phyloP scores from a whole-genome alignment of 495 filamentous ascomycete genomes.

The Lineolata rhizophorae region DNA sequence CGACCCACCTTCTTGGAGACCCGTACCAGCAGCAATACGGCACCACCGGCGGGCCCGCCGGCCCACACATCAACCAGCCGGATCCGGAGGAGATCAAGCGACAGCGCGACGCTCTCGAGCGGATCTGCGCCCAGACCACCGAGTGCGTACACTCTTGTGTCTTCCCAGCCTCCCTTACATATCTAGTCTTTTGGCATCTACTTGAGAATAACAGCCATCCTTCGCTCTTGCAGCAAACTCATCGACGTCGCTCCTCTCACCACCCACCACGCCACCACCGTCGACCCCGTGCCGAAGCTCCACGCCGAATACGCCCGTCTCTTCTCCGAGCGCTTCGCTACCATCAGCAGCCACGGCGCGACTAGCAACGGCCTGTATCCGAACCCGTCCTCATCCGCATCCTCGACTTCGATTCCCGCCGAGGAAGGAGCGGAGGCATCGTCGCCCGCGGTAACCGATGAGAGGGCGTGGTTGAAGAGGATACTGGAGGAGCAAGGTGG shows the following conservation, averaged over 20 bases:
- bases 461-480: no score
- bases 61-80: conserved; percentile 7
- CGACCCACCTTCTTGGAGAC: conserved; percentile 15
- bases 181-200: not conserved
- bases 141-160: conserved; percentile 13
- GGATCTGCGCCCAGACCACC: conserved; percentile 17
- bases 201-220: conserved; percentile 3
- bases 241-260: conserved; percentile 14
- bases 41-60: conserved; percentile 5
- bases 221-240: conserved; percentile 11
- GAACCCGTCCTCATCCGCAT: no score
- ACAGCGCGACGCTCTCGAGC: conserved; percentile 18
- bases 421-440: no score
- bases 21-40: conserved; percentile 16
- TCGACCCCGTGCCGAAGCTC: conserved; percentile 6
- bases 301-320: conserved; percentile 11
- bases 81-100: conserved; percentile 18
- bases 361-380: no score
- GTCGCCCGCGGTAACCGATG: no score
- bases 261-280: conserved; percentile 8
- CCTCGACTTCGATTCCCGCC: no score
- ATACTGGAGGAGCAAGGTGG: no score
- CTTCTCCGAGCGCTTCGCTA: conserved; percentile 11
- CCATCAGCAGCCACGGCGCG: no score
- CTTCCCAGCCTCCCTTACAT: not conserved